Evolutionary conservation across 495 filamentous ascomycete species (phyloP), one percentile per base, ranked within the genome.

Genomic region (Penicillium daleae): DNA sequence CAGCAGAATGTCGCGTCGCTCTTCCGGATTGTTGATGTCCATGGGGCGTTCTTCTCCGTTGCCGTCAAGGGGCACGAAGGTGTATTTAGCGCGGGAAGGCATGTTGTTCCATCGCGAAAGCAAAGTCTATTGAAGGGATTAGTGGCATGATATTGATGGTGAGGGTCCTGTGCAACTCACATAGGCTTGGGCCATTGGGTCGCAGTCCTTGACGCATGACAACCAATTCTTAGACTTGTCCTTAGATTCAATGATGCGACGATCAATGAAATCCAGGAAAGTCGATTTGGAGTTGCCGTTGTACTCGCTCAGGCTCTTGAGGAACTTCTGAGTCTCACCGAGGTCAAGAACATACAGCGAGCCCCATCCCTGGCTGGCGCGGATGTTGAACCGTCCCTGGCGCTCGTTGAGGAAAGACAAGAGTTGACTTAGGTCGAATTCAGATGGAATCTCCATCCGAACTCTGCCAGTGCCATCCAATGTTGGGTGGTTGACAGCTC

Each of bases 61-160:
- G 10, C 63, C 56, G 35, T 80, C 74, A 1, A 77, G 57, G 2
- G 76, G 70, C 4, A 82, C 74, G 48, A 81, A 74, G 32, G 75
- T 78, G 59, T 83, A 83, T 44, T 73, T 70, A 10, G 80, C 80
- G 24, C 80, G 78, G 55, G 80, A 82, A 12, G 80, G 80, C 80
- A 83, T 83, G 65, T 81, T 81, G 65, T 82, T 82, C 80, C 80
- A 82, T 55, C 73, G 73, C 13, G 78, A 80, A 13, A 81, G 78
- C 5, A 79, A 66, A 46, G 78, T 71, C 80, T 83, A 49, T 26
- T 17, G n/a, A 65, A 24, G 56, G 67, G 21, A 72, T 33, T 19
- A 40, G 4, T n/a, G n/a, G 26, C 10, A 57, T 29, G 24, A 13
- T 0, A 15, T 13, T 13, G 31, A 8, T 19, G 51, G 15, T 32